Evolutionary conservation across 352 stramenopile genomes (phyloP).

Genomic region (Elongisporangium undulatum): DNA sequence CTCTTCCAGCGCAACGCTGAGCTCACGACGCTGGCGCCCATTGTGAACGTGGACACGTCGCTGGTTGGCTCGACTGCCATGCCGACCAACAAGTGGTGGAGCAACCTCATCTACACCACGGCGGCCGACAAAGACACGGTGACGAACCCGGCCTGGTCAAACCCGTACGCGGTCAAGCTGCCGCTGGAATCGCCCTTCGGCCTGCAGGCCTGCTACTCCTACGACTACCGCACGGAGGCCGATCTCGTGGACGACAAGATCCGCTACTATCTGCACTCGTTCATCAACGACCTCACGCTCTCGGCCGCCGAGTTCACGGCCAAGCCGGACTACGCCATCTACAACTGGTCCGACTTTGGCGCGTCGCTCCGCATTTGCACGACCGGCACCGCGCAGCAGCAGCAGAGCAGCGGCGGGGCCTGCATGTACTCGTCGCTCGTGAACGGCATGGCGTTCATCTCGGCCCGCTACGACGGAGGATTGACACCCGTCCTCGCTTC

Average conservation of each 20-base stretch:
- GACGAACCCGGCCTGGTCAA: conserved; percentile 51
- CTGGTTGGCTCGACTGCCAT: conserved; percentile 45
- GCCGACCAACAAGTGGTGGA: conserved; percentile 83
- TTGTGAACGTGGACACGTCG: conserved; percentile 45
- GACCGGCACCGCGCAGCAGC: conserved; percentile 7
- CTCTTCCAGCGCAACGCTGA: conserved; percentile 41
- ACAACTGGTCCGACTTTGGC: conserved; percentile 60
- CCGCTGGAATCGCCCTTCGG: conserved; percentile 39
- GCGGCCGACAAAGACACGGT: conserved; percentile 29
- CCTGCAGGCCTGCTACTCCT: conserved; percentile 55
- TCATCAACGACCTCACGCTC: conserved; percentile 64
- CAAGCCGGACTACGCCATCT: conserved; percentile 56
- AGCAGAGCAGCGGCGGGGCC: conserved; percentile 6
- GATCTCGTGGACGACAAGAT: conserved; percentile 37
- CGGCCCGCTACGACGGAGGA: conserved; percentile 40
- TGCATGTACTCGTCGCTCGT: conserved; percentile 56
- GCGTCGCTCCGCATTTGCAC: conserved; percentile 52
- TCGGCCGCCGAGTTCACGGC: conserved; percentile 50
- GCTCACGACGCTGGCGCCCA: conserved; percentile 39
- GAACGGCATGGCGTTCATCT: conserved; percentile 74
- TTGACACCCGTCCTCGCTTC: conserved; percentile 49
- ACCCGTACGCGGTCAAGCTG: conserved; percentile 65
- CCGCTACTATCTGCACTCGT: conserved; percentile 56
- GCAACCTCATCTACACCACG: conserved; percentile 62
- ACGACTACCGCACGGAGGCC: conserved; percentile 45